Evolutionary conservation across 2,329 filamentous ascomycete genomes (phyloP).

Genomic region (Tolypocladium ovalisporum): DNA sequence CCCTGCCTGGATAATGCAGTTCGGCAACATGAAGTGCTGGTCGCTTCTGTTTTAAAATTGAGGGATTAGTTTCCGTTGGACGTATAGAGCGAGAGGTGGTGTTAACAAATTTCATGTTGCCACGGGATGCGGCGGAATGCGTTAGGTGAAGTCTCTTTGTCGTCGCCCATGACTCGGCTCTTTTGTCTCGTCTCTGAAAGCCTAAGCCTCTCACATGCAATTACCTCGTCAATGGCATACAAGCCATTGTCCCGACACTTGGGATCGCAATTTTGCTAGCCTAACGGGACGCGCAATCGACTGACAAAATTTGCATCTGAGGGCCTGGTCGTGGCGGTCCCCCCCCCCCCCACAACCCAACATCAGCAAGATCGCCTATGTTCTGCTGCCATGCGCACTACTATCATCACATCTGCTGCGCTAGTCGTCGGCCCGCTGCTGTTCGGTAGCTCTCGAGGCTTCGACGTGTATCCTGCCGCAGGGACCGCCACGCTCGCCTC

Average conservation of each 20-base stretch:
- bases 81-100: neutral
- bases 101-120: too few relatives aligned
- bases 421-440: neutral
- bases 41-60: neutral
- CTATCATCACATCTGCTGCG: neutral
- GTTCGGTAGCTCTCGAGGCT: neutral
- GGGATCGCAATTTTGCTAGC: neutral
- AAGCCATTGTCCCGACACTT: neutral
- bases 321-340: neutral
- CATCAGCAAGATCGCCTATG: neutral
- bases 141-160: neutral
- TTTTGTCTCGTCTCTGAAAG: neutral
- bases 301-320: neutral
- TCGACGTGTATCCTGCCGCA: neutral
- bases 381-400: neutral
- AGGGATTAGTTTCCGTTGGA: neutral
- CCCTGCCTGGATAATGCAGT: neutral
- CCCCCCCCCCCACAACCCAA: neutral
- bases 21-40: neutral
- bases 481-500: neutral
- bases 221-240: neutral
- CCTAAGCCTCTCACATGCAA: neutral
- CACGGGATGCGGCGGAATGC: neutral
- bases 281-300: neutral
- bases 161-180: neutral